Evolutionary conservation across 1,284 basidiomycete genomes (phyloP).

Genomic region (Boletus semigastroideus): DNA sequence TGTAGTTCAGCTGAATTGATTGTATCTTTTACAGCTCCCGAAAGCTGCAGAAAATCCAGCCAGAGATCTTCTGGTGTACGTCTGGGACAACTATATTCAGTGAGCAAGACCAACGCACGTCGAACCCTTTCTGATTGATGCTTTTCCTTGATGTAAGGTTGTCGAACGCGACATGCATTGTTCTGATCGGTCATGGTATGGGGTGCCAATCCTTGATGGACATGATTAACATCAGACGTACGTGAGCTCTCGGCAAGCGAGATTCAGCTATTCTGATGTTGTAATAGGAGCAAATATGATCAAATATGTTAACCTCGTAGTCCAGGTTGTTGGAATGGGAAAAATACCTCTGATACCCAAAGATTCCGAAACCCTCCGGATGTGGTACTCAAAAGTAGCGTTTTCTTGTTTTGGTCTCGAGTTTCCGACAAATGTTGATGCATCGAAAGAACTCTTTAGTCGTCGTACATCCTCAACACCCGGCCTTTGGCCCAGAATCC

Average conservation of each 20-base stretch:
- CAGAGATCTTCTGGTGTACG: conserved; percentile 69
- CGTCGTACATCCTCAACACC: conserved; percentile 58
- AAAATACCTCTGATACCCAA: conserved; percentile 55
- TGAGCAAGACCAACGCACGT: conserved; percentile 37
- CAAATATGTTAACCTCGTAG: conserved; percentile 63
- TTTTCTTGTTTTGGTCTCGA: neutral
- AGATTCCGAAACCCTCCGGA: conserved; percentile 48
- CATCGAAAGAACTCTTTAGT: conserved; percentile 62
- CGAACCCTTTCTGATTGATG: neutral
- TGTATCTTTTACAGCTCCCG: conserved; percentile 20
- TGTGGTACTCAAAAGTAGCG: conserved; percentile 65
- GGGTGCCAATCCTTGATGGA: conserved; percentile 77
- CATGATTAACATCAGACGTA: conserved; percentile 70
- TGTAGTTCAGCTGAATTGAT: neutral
- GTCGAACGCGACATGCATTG: conserved; percentile 65
- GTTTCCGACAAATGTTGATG: conserved; percentile 1
- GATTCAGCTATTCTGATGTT: conserved; percentile 4
- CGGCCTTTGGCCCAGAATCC: conserved; percentile 46
- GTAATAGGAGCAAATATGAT: conserved; percentile 50
- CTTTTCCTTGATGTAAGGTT: conserved; percentile 45
- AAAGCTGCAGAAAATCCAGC: conserved; percentile 30
- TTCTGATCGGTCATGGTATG: conserved; percentile 86
- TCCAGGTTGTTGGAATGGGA: conserved; percentile 76
- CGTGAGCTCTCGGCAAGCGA: conserved; percentile 21
- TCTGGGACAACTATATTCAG: conserved; percentile 97